Base-by-base conservation (phyloP, 2,329 filamentous ascomycete genomes). In the Zymoseptoria pseudotritici region DNA sequence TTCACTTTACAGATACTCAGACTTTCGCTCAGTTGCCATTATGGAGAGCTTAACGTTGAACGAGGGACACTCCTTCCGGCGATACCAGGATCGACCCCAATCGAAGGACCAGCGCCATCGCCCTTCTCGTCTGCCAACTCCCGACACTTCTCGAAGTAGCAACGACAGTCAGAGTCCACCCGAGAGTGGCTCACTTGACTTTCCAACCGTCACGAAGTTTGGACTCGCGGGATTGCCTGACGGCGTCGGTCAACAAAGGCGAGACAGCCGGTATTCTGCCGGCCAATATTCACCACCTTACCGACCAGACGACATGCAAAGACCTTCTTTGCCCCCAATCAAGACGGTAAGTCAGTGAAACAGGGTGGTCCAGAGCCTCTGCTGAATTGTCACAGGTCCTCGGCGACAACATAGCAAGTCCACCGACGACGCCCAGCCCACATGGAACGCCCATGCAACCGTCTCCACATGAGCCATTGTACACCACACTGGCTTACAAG, bases 281-380 rank as follows among this genome's bases (percentile, higher is more conserved):
- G 61, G 60, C 36, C 67, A 67, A 22, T 64, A 65, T 50, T 73
- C 71, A 54, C 71, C 70, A 31, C 70, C 70, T 7, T 72, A 72
- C 58, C 60, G 63, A 9, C 54, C 51, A 20, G 54, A 54, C 13
- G 70, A 72, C 36, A 54, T 50, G n/a, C 64, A 66, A 50, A 71
- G 66, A 60, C 71, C 70, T 29, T 72, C 69, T 1, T 58, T 73
- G 19, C 72, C 72, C 31, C 71, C 71, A 3, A 55, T 73, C n/a
- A 72, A 70, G 58, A 71, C 68, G 10, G 71, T 72, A 60, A 57
- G 68, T 58, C 50, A 42, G 11, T 22, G 50, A 17, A 42, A 46
- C 11, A 7, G 17, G 13, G 36, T 46, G 36, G n/a, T 46, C 24
- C 19, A 51, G 31, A 11, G 13, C 29, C 13, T 17, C 13, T 26